Evolutionary conservation across 352 stramenopile genomes (phyloP).

Genomic region (Elongisporangium anandrum): DNA sequence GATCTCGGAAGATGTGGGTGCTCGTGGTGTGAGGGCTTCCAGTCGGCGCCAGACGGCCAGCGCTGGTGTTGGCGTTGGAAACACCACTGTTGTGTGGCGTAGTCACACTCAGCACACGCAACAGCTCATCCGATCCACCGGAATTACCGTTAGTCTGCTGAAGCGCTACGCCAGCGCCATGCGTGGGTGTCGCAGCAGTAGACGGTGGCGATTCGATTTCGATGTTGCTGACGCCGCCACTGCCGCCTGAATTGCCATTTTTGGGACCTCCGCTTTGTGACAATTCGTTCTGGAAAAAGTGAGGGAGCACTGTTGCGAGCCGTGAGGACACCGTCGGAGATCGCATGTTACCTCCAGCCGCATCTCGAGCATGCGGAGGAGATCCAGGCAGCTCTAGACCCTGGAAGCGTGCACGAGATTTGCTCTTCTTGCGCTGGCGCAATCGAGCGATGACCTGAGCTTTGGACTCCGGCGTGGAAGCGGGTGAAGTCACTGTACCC

Average conservation of each 20-base stretch:
- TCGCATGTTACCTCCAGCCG: background rate
- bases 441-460: background rate
- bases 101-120: constrained; percentile 24
- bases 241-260: background rate
- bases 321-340: constrained; percentile 13
- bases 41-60: background rate
- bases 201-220: background rate
- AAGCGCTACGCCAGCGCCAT: background rate
- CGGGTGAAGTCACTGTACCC: background rate
- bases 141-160: background rate
- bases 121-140: constrained; percentile 10
- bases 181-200: background rate
- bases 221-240: background rate
- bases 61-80: background rate
- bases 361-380: background rate
- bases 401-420: constrained; percentile 24
- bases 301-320: constrained; percentile 13
- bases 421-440: constrained; percentile 21
- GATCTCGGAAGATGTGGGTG: constrained; percentile 64
- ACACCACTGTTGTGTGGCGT: constrained; percentile 6
- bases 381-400: constrained; percentile 1
- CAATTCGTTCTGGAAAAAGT: background rate
- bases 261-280: background rate
- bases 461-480: background rate
- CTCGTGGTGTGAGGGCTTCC: constrained; percentile 27